Base-by-base conservation (phyloP, 176 grass and related monocot species). In the Avena insularis region DNA sequence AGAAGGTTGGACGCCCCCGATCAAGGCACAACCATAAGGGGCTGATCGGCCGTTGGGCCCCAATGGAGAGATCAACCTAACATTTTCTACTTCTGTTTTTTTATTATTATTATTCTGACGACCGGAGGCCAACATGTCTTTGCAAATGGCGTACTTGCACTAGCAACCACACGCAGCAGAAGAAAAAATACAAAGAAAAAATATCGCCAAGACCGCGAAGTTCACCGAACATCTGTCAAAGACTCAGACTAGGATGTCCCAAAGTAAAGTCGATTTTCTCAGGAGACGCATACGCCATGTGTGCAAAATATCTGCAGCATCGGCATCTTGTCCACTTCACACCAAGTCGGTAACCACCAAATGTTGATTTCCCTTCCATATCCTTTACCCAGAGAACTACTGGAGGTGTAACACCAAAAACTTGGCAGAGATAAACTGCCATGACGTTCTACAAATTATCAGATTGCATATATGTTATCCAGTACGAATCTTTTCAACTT, bases 261-360 rank as follows among this genome's bases (percentile, higher is more conserved):
- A 86, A 48, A 9, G 47, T 43, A 43, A 21, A 31, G 6, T n/a
- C 47, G 12, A 51, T n/a, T 38, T 85, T 76, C 19, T 21, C 45
- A 15, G 21, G 3, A 80, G n/a, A 35, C 4, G 17, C 19, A 17
- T 78, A 36, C 29, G 31, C 75, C 75, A 5, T 35, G 12, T 12
- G 4, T 19, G 40, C 67, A 70, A 80, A 80, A 80, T 80, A 64
- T 64, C 38, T 6, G 16, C 21, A 16, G 58, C 31, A 38, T 78
- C 54, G 11, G 75, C 71, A 64, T n/a, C 0, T 55, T 56, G 75
- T 45, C 62, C 49, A 86, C 62, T 51, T 67, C 55, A 67, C 76
- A 45, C 48, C 40, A 43, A 43, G 20, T 66, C 35, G 47, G 9
- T 68, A n/a, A 57, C 19, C 54, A 50, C 33, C 21, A 79, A 2